Evolutionary conservation across 2,329 filamentous ascomycete genomes (phyloP).

Genomic region (Colletotrichum sp.): DNA sequence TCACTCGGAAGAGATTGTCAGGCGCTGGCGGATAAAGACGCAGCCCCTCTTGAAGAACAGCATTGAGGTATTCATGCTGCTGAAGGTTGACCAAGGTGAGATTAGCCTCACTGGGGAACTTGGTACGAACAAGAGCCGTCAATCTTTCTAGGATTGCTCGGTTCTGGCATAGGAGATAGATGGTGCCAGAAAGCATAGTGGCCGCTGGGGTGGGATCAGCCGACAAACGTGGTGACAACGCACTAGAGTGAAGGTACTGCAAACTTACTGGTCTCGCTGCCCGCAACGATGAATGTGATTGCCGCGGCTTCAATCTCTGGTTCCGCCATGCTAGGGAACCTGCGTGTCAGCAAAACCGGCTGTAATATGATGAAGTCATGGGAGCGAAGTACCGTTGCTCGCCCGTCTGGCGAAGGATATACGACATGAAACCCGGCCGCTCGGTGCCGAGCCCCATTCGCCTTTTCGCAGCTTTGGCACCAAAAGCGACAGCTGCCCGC

Average conservation of each 20-base stretch:
- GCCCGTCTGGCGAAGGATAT: background rate
- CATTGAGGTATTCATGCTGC: background rate
- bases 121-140: background rate
- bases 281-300: background rate
- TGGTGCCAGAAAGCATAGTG: background rate
- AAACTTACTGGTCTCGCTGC: background rate
- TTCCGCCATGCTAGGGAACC: background rate
- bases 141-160: background rate
- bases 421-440: background rate
- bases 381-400: background rate
- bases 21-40: background rate
- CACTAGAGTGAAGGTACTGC: no score
- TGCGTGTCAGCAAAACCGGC: background rate
- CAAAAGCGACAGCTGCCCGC: background rate
- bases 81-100: background rate
- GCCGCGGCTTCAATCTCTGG: background rate
- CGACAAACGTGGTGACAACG: no score
- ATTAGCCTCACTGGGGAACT: rapidly evolving
- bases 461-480: background rate
- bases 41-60: background rate
- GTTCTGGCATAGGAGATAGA: background rate
- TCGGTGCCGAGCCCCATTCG: background rate
- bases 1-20: background rate
- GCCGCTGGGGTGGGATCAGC: background rate
- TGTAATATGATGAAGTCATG: no score